A percentile compares a stretch with the other conserved stretches of the same genome.
Conservation (phyloP, 345 rosid species). For the Melaleuca quinquenervia region DNA sequence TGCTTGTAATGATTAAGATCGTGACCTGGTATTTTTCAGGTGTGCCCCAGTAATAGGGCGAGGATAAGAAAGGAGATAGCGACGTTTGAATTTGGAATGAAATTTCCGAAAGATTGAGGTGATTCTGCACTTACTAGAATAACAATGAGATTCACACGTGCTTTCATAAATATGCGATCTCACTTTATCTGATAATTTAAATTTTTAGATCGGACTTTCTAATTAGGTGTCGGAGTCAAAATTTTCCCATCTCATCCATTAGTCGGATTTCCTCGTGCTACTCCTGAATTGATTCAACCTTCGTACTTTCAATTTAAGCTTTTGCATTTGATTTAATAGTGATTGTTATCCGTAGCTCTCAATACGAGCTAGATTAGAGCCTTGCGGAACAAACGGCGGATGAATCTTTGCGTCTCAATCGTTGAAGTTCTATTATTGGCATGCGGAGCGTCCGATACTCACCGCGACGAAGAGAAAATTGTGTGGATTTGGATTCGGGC, state of each 20-base stretch:
- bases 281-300: no score
- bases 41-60: background rate
- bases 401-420: background rate
- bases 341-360: no score
- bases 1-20: background rate
- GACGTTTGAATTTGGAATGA: background rate
- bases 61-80: background rate
- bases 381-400: fast-evolving
- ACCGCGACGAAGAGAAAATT: background rate
- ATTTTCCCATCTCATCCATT: no score
- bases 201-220: fast-evolving
- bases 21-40: background rate
- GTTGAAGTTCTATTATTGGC: background rate
- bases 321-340: background rate
- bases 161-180: no score
- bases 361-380: no score
- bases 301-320: background rate
- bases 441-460: background rate
- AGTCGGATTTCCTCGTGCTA: no score
- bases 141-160: no score
- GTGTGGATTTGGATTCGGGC: background rate
- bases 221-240: background rate
- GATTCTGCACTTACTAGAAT: background rate
- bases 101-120: background rate
- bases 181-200: background rate